Base-by-base conservation (phyloP, 139 green algal genomes). In the Mychonastes homosphaera region DNA sequence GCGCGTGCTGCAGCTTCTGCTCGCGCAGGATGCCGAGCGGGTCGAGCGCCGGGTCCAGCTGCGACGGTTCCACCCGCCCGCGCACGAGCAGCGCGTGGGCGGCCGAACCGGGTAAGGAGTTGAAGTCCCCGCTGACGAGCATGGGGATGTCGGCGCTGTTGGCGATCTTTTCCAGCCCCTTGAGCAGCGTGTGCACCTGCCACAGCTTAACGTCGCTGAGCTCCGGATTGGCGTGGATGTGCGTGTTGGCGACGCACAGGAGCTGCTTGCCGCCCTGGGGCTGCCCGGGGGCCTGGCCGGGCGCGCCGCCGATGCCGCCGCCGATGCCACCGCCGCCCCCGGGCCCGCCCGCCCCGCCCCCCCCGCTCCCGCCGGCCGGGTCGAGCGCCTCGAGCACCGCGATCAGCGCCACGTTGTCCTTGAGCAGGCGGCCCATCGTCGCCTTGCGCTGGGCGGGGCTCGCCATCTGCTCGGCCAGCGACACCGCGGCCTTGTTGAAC, bases 151-250 rank as follows among this genome's bases (percentile, higher is more conserved):
- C 80, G 3, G 86, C 85, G 58, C 80, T 87, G 36, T 88, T 83
- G 5, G 91, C 91, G 50, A 98, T 98, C 77, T 98, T 97, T 72
- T 98, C 92, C 70, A 98, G 79, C 1, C 92, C 92, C 71, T 98
- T 98, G 29, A 98, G 81, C 78, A 97, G 80, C 36, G 92, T 97
- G 82, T 98, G 89, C 71, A 98, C 90, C 79, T 98, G 92, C 92
- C 92, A 98, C 40, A 98, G 81, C 83, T 98, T 98, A 41, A 98
- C 88, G 46, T 98, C 91, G 38, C 87, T 92, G 6, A 95, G 76
- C 79, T 98, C 91, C 0, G 87, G 85, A 74, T 97, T 97, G 57
- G 90, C 85, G 65, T 98, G 92, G 70, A 98, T 98, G 81, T 98
- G 92, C 18, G 92, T 97, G 77, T 98, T 98, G 64, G 92, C 92